Conservation (phyloP, 306 rosid species). For the Oemleria cerasiformis region DNA sequence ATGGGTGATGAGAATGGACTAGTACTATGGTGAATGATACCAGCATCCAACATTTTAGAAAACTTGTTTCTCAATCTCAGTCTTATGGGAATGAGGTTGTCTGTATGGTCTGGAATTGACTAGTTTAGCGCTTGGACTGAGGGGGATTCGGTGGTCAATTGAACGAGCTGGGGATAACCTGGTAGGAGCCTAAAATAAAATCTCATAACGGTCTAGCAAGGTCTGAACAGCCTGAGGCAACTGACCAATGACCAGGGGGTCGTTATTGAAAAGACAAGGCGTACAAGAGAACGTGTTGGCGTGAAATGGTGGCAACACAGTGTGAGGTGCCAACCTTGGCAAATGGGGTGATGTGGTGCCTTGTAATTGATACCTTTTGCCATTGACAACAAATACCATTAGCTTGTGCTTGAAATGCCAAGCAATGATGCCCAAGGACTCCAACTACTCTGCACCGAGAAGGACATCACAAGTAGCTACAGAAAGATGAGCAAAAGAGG, state of each 20-base stretch:
- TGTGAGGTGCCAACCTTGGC: background rate
- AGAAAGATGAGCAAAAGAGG: rapidly evolving
- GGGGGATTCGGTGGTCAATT: too few species aligned
- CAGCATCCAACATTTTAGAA: too few species aligned
- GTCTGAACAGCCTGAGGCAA: too few species aligned
- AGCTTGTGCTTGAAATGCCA: background rate
- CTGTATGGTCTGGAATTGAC: background rate
- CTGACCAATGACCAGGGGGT: too few species aligned
- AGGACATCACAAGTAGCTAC: background rate
- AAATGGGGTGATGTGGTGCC: too few species aligned
- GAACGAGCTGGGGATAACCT: too few species aligned
- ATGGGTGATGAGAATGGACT: background rate
- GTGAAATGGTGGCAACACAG: background rate
- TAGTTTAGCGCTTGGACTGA: too few species aligned
- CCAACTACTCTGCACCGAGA: background rate
- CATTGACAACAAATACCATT: rapidly evolving
- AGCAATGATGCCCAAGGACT: background rate
- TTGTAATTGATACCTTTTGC: rapidly evolving
- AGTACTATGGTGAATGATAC: background rate
- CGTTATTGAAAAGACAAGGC: too few species aligned
- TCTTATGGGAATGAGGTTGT: rapidly evolving
- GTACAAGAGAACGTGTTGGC: too few species aligned
- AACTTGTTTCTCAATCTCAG: background rate
- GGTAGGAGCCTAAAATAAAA: too few species aligned
- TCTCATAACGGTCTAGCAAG: too few species aligned